Conservation (phyloP, 768 basidiomycete genomes). For the Cytidiella melzeri region DNA sequence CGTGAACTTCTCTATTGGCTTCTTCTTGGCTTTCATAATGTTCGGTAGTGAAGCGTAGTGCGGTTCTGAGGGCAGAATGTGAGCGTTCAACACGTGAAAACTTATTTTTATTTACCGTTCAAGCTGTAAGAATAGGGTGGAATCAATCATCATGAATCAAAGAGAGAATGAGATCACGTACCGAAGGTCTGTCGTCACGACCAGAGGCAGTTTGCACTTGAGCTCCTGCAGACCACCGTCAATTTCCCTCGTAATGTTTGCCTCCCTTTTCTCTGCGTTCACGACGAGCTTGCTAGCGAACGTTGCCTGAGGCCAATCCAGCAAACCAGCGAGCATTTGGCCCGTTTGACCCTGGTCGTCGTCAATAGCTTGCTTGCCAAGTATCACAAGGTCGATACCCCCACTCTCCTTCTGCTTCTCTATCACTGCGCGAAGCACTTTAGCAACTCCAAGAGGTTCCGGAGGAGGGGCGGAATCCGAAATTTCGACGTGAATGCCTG, state of each 20-base stretch:
- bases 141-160: background rate
- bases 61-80: constrained; percentile 52
- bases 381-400: constrained; percentile 79
- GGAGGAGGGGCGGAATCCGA: constrained; percentile 67
- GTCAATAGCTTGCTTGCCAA: constrained; percentile 98
- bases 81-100: background rate
- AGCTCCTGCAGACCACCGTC: constrained; percentile 91
- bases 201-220: constrained; percentile 68
- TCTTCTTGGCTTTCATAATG: constrained; percentile 99
- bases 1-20: constrained; percentile 80
- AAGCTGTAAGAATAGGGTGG: constrained; percentile 37
- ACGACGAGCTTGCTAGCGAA: constrained; percentile 87
- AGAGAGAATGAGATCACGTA: constrained; percentile 30
- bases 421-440: constrained; percentile 74
- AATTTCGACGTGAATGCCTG: constrained; percentile 84
- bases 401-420: constrained; percentile 38
- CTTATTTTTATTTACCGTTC: too few species aligned
- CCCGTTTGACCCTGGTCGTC: constrained; percentile 95
- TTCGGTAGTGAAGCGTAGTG: constrained; percentile 96
- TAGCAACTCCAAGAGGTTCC: constrained; percentile 90
- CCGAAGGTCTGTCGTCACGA: constrained; percentile 92
- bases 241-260: constrained; percentile 79
- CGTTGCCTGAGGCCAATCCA: constrained; percentile 92
- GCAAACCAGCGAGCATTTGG: constrained; percentile 91
- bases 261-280: constrained; percentile 55